These are phyloP conservation scores for Nemania serpens DNA, from an alignment of 2,329 filamentous ascomycete species.

Conservation along the genomic window DNA sequence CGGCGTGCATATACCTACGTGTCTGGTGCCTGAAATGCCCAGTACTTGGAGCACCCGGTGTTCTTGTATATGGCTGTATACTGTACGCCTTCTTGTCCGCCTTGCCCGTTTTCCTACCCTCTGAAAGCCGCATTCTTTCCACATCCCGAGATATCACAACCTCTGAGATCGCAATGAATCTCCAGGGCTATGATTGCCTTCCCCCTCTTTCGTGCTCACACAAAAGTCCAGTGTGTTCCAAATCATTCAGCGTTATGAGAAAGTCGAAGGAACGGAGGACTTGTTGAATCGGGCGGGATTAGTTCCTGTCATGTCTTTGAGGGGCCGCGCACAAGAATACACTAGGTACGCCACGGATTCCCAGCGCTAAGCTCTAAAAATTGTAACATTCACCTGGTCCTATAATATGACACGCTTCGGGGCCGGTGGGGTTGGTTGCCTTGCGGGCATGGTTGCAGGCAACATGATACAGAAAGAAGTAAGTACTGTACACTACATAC, in stretches of 20 bases:
- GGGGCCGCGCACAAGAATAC: slow-evolving; percentile 19
- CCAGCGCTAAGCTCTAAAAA: slow-evolving; percentile 16
- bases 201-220: neutral
- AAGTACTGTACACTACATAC: slow-evolving; percentile 21
- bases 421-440: slow-evolving; percentile 16
- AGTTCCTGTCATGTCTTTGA: neutral
- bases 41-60: neutral
- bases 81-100: slow-evolving; percentile 16
- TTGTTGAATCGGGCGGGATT: slow-evolving; percentile 3
- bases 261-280: neutral
- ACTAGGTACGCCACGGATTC: neutral
- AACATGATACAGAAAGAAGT: neutral
- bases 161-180: too few relatives aligned
- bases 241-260: neutral
- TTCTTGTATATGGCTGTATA: slow-evolving; percentile 1
- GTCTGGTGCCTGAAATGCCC: slow-evolving; percentile 18
- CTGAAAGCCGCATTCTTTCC: neutral
- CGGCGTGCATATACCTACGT: slow-evolving; percentile 5
- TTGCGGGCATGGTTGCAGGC: slow-evolving; percentile 13
- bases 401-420: slow-evolving; percentile 13
- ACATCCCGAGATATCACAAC: neutral
- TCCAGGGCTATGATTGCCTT: neutral
- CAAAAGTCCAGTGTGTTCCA: neutral
- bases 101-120: slow-evolving; percentile 1
- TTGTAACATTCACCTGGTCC: slow-evolving; percentile 3